Percentiles rank a stretch among this genome's conserved stretches.
These are phyloP conservation scores for Cyberlindnera saturnus DNA, from an alignment of 805 yeast species.

Conservation along the genomic window DNA sequence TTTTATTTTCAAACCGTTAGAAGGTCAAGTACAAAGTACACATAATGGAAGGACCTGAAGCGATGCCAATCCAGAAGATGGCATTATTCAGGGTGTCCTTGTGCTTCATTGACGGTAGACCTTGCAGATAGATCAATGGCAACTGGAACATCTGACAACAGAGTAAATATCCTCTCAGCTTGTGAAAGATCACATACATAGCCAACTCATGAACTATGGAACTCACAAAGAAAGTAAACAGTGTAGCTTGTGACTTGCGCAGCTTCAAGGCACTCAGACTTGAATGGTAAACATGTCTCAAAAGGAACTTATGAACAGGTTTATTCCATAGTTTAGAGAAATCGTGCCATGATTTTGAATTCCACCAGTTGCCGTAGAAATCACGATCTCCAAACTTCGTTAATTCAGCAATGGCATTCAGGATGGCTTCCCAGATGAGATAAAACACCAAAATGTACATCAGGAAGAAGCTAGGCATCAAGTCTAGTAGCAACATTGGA, in stretches of 20 bases:
- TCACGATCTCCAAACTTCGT: slow-evolving; percentile 84
- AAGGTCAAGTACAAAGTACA: slow-evolving; percentile 79
- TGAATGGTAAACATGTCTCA: slow-evolving; percentile 92
- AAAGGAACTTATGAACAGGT: slow-evolving; percentile 84
- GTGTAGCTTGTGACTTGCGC: slow-evolving; percentile 61
- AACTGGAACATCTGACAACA: slow-evolving; percentile 82
- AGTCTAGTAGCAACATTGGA: slow-evolving; percentile 58
- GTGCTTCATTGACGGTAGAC: slow-evolving; percentile 40
- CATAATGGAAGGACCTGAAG: slow-evolving; percentile 83
- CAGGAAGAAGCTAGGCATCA: slow-evolving; percentile 73
- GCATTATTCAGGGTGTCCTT: slow-evolving; percentile 65
- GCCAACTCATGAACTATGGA: slow-evolving; percentile 85
- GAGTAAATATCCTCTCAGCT: slow-evolving; percentile 74
- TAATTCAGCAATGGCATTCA: slow-evolving; percentile 85
- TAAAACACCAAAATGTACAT: slow-evolving; percentile 77
- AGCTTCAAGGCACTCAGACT: slow-evolving; percentile 71
- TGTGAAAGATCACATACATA: slow-evolving; percentile 82
- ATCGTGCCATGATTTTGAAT: slow-evolving; percentile 87
- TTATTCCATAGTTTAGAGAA: slow-evolving; percentile 92
- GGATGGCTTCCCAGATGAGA: slow-evolving; percentile 91
- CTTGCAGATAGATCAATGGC: slow-evolving; percentile 66
- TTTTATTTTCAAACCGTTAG: slow-evolving; percentile 23
- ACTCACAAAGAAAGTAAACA: slow-evolving; percentile 74
- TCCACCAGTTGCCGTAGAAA: slow-evolving; percentile 98
- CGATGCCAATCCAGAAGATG: slow-evolving; percentile 88